A percentile compares a stretch with the other conserved stretches of the same genome.
Evolutionary conservation across 2,329 filamentous ascomycete genomes (phyloP).

Genomic region (Alternaria triticimaculans): DNA sequence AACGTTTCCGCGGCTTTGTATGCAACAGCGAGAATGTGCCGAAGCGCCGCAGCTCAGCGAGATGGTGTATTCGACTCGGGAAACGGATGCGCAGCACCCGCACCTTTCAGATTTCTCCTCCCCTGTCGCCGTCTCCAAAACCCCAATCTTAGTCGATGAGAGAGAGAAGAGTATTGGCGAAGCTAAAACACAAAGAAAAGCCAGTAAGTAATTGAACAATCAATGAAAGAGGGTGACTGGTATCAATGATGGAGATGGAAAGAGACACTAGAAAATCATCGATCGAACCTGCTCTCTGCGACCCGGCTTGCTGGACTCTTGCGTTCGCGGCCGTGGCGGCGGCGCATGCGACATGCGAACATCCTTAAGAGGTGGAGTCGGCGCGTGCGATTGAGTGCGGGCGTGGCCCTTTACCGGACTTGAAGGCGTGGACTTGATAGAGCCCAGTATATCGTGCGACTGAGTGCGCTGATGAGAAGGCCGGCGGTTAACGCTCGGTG

Average conservation of each 20-base stretch:
- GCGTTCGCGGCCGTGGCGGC: constrained; percentile 39
- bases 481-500: constrained; percentile 16
- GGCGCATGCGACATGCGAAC: constrained; percentile 33
- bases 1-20: not conserved
- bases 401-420: constrained; percentile 43
- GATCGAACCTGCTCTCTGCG: constrained; percentile 51
- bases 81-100: constrained; percentile 28
- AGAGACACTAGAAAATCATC: constrained; percentile 48
- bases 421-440: constrained; percentile 31
- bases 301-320: constrained; percentile 29
- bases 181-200: constrained; percentile 35
- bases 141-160: constrained; percentile 29
- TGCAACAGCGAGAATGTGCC: not conserved
- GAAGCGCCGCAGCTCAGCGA: not conserved
- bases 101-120: constrained; percentile 10
- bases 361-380: constrained; percentile 41
- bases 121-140: constrained; percentile 20
- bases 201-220: constrained; percentile 34
- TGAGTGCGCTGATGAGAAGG: constrained; percentile 38
- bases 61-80: not conserved
- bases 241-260: constrained; percentile 33
- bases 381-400: constrained; percentile 41
- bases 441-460: constrained; percentile 33
- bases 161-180: constrained; percentile 23
- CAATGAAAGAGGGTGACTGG: constrained; percentile 22